Evolutionary conservation across 345 rosid species (phyloP), one percentile per base, ranked within the genome.

Genomic region (Atalantia buxifolia): DNA sequence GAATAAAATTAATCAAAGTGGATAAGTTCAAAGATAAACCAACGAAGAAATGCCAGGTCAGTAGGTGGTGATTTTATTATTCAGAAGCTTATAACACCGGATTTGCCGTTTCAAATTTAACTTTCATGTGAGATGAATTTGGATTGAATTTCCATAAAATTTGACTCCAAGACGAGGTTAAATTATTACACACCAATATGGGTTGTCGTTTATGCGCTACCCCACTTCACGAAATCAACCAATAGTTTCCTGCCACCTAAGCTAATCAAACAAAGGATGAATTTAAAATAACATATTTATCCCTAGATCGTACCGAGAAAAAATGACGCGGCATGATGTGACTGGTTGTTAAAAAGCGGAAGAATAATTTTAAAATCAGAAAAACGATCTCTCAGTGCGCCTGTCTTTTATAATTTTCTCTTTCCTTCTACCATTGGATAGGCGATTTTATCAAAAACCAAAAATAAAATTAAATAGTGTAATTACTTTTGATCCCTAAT

Each of bases 121-220:
- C 88, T 73, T 61, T 78, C 81, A 80, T 85, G 79, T 84, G 61
- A 80, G 78, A 82, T 87, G 93, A 88, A 85, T 91, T 89, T 91
- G 74, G 84, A 85, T 85, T 88, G 87, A 89, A 89, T 90, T 88
- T 89, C 90, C 69, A 61, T 71, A 77, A 84, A 90, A 86, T 89
- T 90, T 86, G 88, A 87, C 91, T 75, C 2, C 18, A 69, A 40
- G 77, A 70, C 74, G 65, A 69, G 78, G 78, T 78, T 78, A 81
- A 75, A 77, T 65, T 75, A 82, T 79, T 79, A 81, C 86, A 63
- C 56, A 59, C 33, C 57, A n/a, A 68, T 42, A 72, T 75, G 25
- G 69, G 56, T 66, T 57, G 50, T 69, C 77, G 70, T 56, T 61
- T 67, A 14, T n/a, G 57, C 79, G 21, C 10, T 18, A 60, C 9